phyloP scores from a whole-genome alignment of 176 grass and related monocot species.

The Bonia amplexicaulis region DNA sequence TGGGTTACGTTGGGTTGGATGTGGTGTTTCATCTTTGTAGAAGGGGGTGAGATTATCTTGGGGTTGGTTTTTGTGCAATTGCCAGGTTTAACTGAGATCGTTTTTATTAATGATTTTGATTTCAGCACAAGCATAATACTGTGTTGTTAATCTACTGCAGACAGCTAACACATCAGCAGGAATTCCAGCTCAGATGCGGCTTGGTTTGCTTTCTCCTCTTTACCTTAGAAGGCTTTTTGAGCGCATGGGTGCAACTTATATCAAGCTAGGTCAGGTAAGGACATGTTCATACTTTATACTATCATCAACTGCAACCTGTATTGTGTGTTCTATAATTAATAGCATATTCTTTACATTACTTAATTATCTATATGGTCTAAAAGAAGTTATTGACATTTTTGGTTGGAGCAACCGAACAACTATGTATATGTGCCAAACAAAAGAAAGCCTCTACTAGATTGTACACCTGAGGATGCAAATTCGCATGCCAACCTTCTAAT shows the following conservation, averaged over 20 bases:
- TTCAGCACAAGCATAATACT: slow-evolving; percentile 7
- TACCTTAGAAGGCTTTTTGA: slow-evolving; percentile 86
- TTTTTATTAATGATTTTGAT: neutral
- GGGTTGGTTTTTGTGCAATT: neutral
- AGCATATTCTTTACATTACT: neutral
- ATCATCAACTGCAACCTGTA: neutral
- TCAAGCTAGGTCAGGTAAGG: slow-evolving; percentile 93
- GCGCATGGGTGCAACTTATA: slow-evolving; percentile 95
- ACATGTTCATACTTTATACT: neutral
- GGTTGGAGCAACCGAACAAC: neutral
- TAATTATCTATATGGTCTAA: neutral
- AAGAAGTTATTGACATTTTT: neutral
- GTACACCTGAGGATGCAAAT: neutral
- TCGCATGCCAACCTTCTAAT: neutral
- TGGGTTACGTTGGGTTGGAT: neutral
- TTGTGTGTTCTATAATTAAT: neutral
- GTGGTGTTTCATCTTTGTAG: neutral
- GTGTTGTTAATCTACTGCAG: slow-evolving; percentile 41
- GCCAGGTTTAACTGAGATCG: neutral
- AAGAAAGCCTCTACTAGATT: neutral
- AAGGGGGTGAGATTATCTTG: neutral
- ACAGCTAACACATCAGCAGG: slow-evolving; percentile 51
- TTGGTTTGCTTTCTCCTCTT: slow-evolving; percentile 83
- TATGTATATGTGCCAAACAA: neutral
- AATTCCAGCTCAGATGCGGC: slow-evolving; percentile 57